phyloP scores from a whole-genome alignment of 2,329 filamentous ascomycete species.

The Monosporascus sp. region DNA sequence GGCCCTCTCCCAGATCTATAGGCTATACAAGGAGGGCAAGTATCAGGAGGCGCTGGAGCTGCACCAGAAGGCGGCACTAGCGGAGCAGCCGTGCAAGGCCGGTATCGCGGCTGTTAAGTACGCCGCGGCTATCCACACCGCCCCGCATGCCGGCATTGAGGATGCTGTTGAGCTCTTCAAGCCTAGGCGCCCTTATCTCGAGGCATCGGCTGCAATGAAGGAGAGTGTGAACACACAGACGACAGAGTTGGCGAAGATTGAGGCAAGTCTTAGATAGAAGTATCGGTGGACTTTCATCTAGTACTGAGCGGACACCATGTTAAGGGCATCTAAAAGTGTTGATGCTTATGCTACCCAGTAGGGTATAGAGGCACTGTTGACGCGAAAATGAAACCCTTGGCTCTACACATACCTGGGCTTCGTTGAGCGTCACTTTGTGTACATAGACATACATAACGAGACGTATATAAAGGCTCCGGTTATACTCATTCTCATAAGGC shows the following conservation, averaged over 20 bases:
- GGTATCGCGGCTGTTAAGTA: slow-evolving; percentile 67
- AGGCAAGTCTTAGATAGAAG: slow-evolving; percentile 16
- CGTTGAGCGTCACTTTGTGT: no score
- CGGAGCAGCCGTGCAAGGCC: slow-evolving; percentile 60
- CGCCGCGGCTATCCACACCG: slow-evolving; percentile 57
- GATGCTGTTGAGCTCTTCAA: slow-evolving; percentile 52
- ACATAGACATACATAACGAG: no score
- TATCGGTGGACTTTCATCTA: background rate
- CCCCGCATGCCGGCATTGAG: slow-evolving; percentile 53
- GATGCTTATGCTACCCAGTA: no score
- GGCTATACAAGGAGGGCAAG: slow-evolving; percentile 55
- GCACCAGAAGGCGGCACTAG: slow-evolving; percentile 58
- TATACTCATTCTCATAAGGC: no score
- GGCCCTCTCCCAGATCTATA: slow-evolving; percentile 53
- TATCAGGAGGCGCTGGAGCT: slow-evolving; percentile 53
- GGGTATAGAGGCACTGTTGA: no score
- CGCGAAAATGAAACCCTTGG: no score
- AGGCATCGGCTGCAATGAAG: slow-evolving; percentile 39
- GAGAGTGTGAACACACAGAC: slow-evolving; percentile 34
- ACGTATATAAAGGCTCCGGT: no score
- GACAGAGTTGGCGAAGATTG: slow-evolving; percentile 28
- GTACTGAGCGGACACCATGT: background rate
- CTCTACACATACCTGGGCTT: no score
- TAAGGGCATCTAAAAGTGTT: no score
- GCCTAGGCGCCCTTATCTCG: slow-evolving; percentile 58